Evolutionary conservation across 2,329 filamentous ascomycete species (phyloP).

Genomic region (Trichophyton benhamiae): DNA sequence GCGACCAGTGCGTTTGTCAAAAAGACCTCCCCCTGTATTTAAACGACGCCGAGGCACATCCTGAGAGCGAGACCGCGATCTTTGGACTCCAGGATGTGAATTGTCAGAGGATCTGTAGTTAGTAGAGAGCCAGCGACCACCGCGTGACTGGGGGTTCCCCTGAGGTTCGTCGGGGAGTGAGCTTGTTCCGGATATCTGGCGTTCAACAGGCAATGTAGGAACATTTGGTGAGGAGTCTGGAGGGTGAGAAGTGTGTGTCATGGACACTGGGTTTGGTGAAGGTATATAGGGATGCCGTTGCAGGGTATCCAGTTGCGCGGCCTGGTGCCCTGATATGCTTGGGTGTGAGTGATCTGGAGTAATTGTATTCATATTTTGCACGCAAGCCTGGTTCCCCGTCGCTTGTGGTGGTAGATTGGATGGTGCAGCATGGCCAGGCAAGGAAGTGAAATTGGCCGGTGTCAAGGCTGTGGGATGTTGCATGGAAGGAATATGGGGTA

Average conservation of each 20-base stretch:
- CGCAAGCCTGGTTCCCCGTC: background rate
- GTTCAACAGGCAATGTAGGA: background rate
- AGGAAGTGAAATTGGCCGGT: background rate
- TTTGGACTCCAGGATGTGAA: slow-evolving; percentile 4
- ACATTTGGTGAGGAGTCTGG: background rate
- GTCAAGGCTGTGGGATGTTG: background rate
- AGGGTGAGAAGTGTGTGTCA: background rate
- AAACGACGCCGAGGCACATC: slow-evolving; percentile 11
- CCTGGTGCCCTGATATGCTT: background rate
- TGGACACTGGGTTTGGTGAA: background rate
- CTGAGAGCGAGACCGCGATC: slow-evolving; percentile 16
- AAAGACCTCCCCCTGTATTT: slow-evolving; percentile 1
- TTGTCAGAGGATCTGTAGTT: background rate
- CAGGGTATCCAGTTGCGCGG: background rate
- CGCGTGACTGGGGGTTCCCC: background rate
- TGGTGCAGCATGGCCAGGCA: background rate
- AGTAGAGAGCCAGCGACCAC: slow-evolving; percentile 7
- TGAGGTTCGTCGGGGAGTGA: slow-evolving; percentile 12
- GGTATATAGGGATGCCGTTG: background rate
- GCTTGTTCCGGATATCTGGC: slow-evolving; percentile 8
- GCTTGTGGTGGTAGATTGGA: background rate
- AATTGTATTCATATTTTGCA: background rate
- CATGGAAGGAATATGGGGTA: background rate
- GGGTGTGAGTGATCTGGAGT: background rate
- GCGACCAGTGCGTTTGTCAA: slow-evolving; percentile 10